A percentile compares a stretch with the other conserved stretches of the same genome.
Conservation (phyloP, 2,329 filamentous ascomycete species). For the Fusarium sp. region DNA sequence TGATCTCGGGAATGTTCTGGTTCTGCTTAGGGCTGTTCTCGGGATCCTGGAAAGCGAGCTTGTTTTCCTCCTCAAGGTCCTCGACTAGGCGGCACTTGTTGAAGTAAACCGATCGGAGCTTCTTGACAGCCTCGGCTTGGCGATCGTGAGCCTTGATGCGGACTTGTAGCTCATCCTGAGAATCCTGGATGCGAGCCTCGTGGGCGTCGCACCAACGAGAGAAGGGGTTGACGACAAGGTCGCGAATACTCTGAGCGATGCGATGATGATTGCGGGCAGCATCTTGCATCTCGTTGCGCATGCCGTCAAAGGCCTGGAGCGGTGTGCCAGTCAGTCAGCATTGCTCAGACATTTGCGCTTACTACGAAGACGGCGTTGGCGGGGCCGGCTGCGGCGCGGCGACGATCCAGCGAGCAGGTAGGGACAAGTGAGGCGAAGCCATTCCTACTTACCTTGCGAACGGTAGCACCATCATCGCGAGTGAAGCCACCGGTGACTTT, state of each 20-base stretch:
- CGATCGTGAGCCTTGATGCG: constrained; percentile 94
- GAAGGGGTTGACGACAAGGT: constrained; percentile 95
- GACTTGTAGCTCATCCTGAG: constrained; percentile 91
- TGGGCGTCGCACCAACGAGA: constrained; percentile 96
- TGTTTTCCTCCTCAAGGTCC: constrained; percentile 98
- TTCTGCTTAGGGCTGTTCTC: constrained; percentile 73
- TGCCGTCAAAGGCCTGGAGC: constrained; percentile 87
- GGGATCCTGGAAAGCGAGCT: constrained; percentile 94
- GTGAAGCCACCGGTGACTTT: constrained; percentile 86
- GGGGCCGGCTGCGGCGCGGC: constrained; percentile 6
- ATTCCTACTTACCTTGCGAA: constrained; percentile 78
- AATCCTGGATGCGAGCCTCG: constrained; percentile 89
- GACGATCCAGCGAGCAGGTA: not conserved
- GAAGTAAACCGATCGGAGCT: constrained; percentile 95
- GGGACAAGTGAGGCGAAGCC: not conserved
- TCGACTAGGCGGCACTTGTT: constrained; percentile 98
- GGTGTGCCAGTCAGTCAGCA: constrained; percentile 35
- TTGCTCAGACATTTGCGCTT: not conserved
- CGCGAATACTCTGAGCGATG: constrained; percentile 95
- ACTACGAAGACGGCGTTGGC: constrained; percentile 12
- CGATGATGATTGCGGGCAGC: constrained; percentile 91
- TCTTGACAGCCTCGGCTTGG: constrained; percentile 90
- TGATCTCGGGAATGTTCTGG: constrained; percentile 83
- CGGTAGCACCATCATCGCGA: constrained; percentile 94
- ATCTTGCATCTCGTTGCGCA: constrained; percentile 92